A percentile compares a stretch with the other conserved stretches of the same genome.
Evolutionary conservation across 2,329 filamentous ascomycete genomes (phyloP).

Genomic region (Microcyclospora pomicola): DNA sequence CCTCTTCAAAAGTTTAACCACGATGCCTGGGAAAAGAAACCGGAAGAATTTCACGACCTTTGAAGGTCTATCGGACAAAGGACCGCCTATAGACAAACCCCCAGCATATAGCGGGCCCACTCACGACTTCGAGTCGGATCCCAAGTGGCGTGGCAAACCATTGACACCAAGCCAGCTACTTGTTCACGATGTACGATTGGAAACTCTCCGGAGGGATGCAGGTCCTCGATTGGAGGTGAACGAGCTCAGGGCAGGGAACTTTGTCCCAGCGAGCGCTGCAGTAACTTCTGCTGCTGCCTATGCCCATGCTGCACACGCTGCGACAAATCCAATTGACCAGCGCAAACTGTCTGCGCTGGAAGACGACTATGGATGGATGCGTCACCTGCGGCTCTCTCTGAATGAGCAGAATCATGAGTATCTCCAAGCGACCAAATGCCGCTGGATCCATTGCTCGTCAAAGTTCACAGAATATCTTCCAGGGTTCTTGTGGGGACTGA

Average conservation of each 20-base stretch:
- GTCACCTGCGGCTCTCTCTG: constrained; percentile 21
- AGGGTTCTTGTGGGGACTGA: constrained; percentile 13
- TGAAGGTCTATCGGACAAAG: no score
- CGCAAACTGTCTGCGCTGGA: constrained; percentile 22
- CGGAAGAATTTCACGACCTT: no score
- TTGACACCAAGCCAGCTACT: constrained; percentile 27
- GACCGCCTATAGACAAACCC: no score
- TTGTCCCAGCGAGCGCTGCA: constrained; percentile 20
- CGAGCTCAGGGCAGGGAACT: constrained; percentile 21
- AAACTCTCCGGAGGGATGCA: constrained; percentile 18
- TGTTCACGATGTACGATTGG: constrained; percentile 27
- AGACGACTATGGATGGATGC: constrained; percentile 30
- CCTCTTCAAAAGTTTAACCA: no score
- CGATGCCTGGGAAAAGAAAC: no score
- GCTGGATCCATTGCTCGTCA: constrained; percentile 31
- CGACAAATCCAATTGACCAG: constrained; percentile 24
- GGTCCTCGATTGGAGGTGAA: constrained; percentile 27
- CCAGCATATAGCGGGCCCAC: no score
- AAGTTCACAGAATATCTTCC: constrained; percentile 21
- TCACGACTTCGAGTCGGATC: constrained; percentile 20
- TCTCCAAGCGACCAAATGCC: constrained; percentile 20
- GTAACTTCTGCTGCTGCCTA: constrained; percentile 10
- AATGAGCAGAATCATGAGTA: constrained; percentile 21
- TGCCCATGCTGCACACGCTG: constrained; percentile 10
- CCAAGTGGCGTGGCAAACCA: constrained; percentile 26